Evolutionary conservation across 805 yeast species (phyloP), one percentile per base, ranked within the genome.

Genomic region (Maudiozyma serrabonitensis): DNA sequence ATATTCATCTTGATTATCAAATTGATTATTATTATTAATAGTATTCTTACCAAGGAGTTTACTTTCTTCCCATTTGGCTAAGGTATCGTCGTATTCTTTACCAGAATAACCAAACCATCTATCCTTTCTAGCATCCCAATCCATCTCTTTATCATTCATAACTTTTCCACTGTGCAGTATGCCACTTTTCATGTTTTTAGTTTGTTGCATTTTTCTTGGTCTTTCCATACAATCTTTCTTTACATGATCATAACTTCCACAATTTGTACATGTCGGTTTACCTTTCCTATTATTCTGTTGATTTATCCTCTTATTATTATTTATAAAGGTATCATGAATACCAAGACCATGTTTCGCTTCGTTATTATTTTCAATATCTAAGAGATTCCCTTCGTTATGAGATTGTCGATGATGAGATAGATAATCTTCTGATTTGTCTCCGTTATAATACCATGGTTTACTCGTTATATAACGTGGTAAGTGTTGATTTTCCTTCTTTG

Each of bases 61-160:
- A 51, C 59, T 54, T 52, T 40, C 53, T 58, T 48, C 72, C 78
- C 84, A 78, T 43, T 69, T 68, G 46, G 66, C 61, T 6, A 80
- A 56, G 31, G 76, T 75, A 12, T 72, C 67, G 45, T 73, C 75
- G 69, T 84, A 86, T 47, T 84, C 87, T 11, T 71, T 69, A 1
- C 78, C 73, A 43, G 83, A 81, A 60, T 79, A 85, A 0, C 95
- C 95, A 59, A 77, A 84, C 95, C 93, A 87, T 51, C 87, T 71
- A 64, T 87, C 95, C 51, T 89, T 68, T 54, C 82, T 83, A 11
- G 81, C 75, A 57, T 85, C 95, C 75, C 81, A 87, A 43, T 67
- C 45, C 58, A 64, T 43, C 55, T 65, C 45, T 50, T 56, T 45
- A 46, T 51, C 41, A 53, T 51, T 47, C 48, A 56, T 45, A 11